A percentile compares a stretch with the other conserved stretches of the same genome.
Evolutionary conservation across 495 filamentous ascomycete species (phyloP).

Genomic region (Cairneyella variabilis): DNA sequence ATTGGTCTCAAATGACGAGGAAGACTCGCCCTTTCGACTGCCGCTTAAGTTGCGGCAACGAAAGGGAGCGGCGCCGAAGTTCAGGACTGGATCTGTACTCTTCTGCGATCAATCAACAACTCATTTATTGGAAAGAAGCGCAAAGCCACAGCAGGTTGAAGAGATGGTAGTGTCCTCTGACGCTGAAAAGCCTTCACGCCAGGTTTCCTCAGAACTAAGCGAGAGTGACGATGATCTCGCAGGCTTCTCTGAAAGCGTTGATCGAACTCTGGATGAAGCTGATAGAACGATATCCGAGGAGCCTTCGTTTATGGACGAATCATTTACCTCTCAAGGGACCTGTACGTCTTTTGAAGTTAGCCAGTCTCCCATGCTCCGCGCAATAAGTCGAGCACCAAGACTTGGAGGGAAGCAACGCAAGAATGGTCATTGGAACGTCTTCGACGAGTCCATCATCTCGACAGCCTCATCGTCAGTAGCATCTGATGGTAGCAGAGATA

Average conservation of each 20-base stretch:
- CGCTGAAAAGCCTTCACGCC: not conserved
- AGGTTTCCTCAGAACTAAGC: not conserved
- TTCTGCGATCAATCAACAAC: not conserved
- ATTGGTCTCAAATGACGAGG: not conserved
- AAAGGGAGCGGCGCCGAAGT: not conserved
- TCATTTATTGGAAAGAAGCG: too few species aligned
- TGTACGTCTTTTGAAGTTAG: not conserved
- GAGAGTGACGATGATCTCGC: not conserved
- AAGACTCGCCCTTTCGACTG: conserved; percentile 12
- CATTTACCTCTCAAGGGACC: not conserved
- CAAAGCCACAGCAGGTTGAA: too few species aligned
- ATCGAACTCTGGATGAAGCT: not conserved
- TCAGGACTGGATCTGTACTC: too few species aligned
- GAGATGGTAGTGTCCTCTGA: not conserved
- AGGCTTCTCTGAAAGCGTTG: not conserved
- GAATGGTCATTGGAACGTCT: not conserved
- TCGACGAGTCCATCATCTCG: not conserved
- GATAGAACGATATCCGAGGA: not conserved
- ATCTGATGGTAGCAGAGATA: not conserved
- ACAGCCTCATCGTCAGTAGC: not conserved
- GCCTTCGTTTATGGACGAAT: not conserved
- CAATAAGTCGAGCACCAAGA: not conserved
- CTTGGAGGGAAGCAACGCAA: not conserved
- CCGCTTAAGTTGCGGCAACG: not conserved
- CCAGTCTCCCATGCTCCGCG: not conserved